phyloP scores from a whole-genome alignment of 164 flowering plant species.

The Vitis labrusca region DNA sequence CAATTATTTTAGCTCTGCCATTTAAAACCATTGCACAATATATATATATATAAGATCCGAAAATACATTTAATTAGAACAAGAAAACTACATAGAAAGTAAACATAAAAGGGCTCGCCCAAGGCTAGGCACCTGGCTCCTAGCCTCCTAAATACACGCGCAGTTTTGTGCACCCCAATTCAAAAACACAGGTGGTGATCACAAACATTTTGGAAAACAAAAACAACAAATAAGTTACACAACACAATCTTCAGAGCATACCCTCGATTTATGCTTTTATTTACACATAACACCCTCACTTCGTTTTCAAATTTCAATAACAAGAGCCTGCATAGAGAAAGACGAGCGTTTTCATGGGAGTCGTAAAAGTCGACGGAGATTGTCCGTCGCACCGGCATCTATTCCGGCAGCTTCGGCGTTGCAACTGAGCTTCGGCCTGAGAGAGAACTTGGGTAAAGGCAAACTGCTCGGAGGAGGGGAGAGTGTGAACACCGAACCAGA shows the following conservation, averaged over 20 bases:
- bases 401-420: constrained; percentile 50
- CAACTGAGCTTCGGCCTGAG: constrained; percentile 57
- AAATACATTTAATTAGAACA: too few relatives aligned
- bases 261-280: constrained; percentile 2
- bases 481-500: constrained; percentile 34
- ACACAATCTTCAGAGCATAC: too few relatives aligned
- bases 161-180: constrained; percentile 20
- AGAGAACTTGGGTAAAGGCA: constrained; percentile 80
- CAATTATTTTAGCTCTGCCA: too few relatives aligned
- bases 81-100: too few relatives aligned
- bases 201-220: not conserved
- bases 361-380: constrained; percentile 37
- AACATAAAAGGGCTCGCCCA: too few relatives aligned
- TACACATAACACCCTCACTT: not conserved
- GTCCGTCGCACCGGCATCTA: constrained; percentile 44
- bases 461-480: constrained; percentile 80
- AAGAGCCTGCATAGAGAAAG: too few relatives aligned
- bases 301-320: too few relatives aligned
- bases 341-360: constrained; percentile 18
- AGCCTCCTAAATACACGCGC: not conserved
- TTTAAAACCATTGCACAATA: too few relatives aligned
- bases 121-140: too few relatives aligned
- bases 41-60: too few relatives aligned
- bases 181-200: constrained; percentile 27
- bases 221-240: not conserved